Evolutionary conservation across 2,329 filamentous ascomycete genomes (phyloP).

Genomic region (Aplosporella prunicola): DNA sequence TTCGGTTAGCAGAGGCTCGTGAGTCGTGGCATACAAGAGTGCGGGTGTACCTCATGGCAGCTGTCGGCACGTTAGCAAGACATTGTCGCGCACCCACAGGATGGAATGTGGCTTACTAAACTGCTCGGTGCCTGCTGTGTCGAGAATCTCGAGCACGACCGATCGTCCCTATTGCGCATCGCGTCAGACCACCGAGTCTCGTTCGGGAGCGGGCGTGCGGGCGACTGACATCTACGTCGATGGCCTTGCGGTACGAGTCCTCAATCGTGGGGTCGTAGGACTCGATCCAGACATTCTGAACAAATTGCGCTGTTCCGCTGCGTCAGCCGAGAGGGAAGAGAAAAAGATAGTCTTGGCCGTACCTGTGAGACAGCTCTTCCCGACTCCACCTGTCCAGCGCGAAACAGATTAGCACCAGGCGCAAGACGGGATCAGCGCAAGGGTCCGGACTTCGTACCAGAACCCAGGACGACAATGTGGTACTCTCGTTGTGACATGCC

Average conservation of each 20-base stretch:
- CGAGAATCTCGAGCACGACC: constrained; percentile 82
- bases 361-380: constrained; percentile 89
- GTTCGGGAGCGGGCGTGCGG: constrained; percentile 1
- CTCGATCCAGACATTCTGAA: constrained; percentile 91
- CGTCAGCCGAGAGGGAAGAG: background rate
- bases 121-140: constrained; percentile 86
- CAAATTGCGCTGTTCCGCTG: constrained; percentile 59
- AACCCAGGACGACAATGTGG: constrained; percentile 35
- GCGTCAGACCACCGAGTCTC: constrained; percentile 11
- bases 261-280: constrained; percentile 55
- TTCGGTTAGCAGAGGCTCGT: constrained; percentile 3
- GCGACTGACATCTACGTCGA: constrained; percentile 69
- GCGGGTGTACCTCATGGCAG: constrained; percentile 46
- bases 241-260: constrained; percentile 51
- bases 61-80: constrained; percentile 22
- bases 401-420: constrained; percentile 8
- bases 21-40: background rate
- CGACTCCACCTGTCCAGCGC: constrained; percentile 62
- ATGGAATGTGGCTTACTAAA: constrained; percentile 58
- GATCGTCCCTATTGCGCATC: constrained; percentile 57
- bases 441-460: constrained; percentile 27
- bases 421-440: constrained; percentile 12
- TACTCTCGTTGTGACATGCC: constrained; percentile 34
- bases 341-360: constrained; percentile 24
- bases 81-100: background rate